Evolutionary conservation across 768 basidiomycete species (phyloP).

Genomic region (Kwoniella sp.): DNA sequence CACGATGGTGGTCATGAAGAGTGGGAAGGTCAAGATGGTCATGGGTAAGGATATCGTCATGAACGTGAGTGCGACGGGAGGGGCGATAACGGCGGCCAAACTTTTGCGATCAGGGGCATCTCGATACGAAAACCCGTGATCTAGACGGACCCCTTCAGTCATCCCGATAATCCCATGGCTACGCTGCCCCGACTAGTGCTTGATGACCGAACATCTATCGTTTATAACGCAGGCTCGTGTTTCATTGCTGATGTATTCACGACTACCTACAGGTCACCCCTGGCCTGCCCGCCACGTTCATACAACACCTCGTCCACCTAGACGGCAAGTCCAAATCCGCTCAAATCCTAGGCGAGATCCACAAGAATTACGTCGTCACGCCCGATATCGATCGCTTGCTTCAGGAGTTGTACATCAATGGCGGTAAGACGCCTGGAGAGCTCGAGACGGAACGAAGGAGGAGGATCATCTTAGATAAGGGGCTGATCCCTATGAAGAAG

Average conservation of each 20-base stretch:
- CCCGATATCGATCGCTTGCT: constrained; percentile 80
- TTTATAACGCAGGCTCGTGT: too few relatives aligned
- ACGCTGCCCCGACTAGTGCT: too few relatives aligned
- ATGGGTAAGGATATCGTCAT: constrained; percentile 77
- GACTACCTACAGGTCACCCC: constrained; percentile 69
- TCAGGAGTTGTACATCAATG: constrained; percentile 63
- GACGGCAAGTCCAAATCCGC: constrained; percentile 66
- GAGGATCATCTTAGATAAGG: constrained; percentile 13
- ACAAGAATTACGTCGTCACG: constrained; percentile 78
- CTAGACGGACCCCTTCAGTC: too few relatives aligned
- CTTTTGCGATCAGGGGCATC: too few relatives aligned
- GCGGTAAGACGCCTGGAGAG: constrained; percentile 51
- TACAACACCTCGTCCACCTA: constrained; percentile 80
- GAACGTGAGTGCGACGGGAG: constrained; percentile 64
- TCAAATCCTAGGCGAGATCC: constrained; percentile 79
- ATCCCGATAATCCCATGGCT: too few relatives aligned
- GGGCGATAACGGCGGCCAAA: too few relatives aligned
- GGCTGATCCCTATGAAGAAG: constrained; percentile 41
- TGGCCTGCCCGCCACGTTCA: constrained; percentile 80
- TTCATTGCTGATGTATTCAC: too few relatives aligned
- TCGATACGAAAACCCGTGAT: too few relatives aligned
- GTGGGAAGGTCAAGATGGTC: constrained; percentile 83
- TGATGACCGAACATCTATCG: too few relatives aligned
- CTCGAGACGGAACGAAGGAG: constrained; percentile 27
- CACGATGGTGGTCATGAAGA: constrained; percentile 79